Conservation (phyloP, 2,329 filamentous ascomycete species). For the Ophidiomyces ophidiicola region DNA sequence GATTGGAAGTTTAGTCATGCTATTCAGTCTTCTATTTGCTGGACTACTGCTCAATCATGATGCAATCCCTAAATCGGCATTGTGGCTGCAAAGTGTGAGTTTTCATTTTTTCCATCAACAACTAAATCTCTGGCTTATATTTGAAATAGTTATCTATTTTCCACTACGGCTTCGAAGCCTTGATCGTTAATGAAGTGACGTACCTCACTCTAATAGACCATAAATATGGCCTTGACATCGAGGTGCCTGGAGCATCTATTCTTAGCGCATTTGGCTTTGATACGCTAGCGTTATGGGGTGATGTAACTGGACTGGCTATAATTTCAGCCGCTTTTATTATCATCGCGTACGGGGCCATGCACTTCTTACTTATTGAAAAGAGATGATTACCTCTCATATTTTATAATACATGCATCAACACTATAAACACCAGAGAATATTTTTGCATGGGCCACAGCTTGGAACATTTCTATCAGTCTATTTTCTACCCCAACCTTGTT, state of each 20-base stretch:
- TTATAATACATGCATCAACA: too few species aligned
- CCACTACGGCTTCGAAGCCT: constrained; percentile 90
- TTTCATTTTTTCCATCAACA: constrained; percentile 15
- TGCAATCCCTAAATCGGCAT: constrained; percentile 69
- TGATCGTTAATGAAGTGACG: constrained; percentile 94
- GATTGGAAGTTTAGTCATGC: constrained; percentile 89
- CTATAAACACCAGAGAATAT: too few species aligned
- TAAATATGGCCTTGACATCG: constrained; percentile 93
- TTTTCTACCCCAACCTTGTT: too few species aligned
- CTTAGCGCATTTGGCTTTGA: constrained; percentile 91
- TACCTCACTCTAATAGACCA: constrained; percentile 81
- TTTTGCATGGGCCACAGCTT: too few species aligned
- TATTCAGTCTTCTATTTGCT: constrained; percentile 90
- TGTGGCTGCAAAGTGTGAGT: constrained; percentile 76
- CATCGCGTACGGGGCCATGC: constrained; percentile 84
- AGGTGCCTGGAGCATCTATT: constrained; percentile 87
- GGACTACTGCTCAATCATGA: constrained; percentile 90
- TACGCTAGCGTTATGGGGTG: constrained; percentile 71
- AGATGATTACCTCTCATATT: constrained; percentile 44
- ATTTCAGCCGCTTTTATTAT: constrained; percentile 76
- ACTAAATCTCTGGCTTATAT: constrained; percentile 18
- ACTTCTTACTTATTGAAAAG: constrained; percentile 83
- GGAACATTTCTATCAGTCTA: too few species aligned
- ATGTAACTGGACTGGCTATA: constrained; percentile 67
- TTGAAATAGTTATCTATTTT: constrained; percentile 67